Evolutionary conservation across 768 basidiomycete species (phyloP).

Genomic region (Mycena filopes): DNA sequence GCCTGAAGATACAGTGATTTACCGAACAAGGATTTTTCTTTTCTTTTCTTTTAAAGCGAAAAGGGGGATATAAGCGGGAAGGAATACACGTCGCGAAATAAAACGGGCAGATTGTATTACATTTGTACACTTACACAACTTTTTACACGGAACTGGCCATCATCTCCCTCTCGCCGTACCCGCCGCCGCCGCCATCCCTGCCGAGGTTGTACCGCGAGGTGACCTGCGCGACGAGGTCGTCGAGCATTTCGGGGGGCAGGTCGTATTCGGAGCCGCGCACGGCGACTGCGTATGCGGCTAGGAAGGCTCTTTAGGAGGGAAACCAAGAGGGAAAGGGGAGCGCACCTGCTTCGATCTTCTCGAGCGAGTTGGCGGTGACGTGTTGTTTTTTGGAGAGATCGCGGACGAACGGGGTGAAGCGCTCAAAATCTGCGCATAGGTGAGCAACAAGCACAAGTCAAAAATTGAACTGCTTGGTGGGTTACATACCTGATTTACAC

Average conservation of each 20-base stretch:
- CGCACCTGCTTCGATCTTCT: conserved; percentile 94
- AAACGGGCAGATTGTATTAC: not conserved
- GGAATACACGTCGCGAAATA: not conserved
- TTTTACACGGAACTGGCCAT: too few relatives aligned
- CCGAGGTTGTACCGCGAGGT: conserved; percentile 46
- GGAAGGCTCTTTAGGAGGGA: not conserved
- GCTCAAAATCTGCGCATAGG: conserved; percentile 74
- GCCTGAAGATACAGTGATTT: conserved; percentile 41
- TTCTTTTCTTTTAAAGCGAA: too few relatives aligned
- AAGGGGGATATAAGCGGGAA: too few relatives aligned
- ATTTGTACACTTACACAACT: conserved; percentile 12
- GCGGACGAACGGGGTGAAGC: conserved; percentile 72
- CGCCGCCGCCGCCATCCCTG: conserved; percentile 6
- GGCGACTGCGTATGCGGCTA: conserved; percentile 79
- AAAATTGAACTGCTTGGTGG: not conserved
- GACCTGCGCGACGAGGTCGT: conserved; percentile 70
- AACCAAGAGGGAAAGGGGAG: too few relatives aligned
- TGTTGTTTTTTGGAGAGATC: conserved; percentile 88
- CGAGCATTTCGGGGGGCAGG: conserved; percentile 71
- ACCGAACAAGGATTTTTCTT: too few relatives aligned
- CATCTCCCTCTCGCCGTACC: conserved; percentile 19
- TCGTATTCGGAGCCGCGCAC: conserved; percentile 82
- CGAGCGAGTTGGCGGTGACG: conserved; percentile 87
- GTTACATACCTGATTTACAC: conserved; percentile 74
- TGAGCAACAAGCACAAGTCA: conserved; percentile 12